phyloP scores from a whole-genome alignment of 805 yeast genomes.

The Zygotorulaspora danielsina region DNA sequence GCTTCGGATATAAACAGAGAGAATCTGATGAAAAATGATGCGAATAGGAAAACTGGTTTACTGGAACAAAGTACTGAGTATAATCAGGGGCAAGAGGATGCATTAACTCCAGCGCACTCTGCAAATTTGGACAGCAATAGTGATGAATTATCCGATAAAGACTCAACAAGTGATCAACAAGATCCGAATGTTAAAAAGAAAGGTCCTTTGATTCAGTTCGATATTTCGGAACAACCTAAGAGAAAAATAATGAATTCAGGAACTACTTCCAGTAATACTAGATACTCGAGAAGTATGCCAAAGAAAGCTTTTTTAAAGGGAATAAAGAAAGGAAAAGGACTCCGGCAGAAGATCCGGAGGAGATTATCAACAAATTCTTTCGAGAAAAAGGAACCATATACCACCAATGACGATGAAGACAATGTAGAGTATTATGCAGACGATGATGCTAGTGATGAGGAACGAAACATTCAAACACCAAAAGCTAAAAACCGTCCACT shows the following conservation, averaged over 20 bases:
- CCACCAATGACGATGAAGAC: constrained; percentile 6
- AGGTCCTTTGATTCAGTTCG: constrained; percentile 31
- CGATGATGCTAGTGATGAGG: constrained; percentile 26
- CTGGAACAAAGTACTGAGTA: constrained; percentile 8
- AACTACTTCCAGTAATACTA: constrained; percentile 1
- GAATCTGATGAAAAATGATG: background rate
- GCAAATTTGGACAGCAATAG: background rate
- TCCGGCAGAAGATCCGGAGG: constrained; percentile 20
- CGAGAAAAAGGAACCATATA: constrained; percentile 17
- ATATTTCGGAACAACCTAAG: constrained; percentile 27
- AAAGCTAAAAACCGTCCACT: constrained; percentile 7
- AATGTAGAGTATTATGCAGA: constrained; percentile 26
- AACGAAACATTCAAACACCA: constrained; percentile 16
- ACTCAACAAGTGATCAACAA: background rate
- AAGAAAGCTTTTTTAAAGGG: constrained; percentile 14
- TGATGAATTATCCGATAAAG: background rate
- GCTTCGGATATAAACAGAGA: background rate
- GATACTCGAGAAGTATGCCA: background rate
- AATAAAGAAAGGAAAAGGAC: constrained; percentile 20
- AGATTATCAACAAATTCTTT: constrained; percentile 20
- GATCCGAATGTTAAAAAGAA: background rate
- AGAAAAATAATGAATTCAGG: constrained; percentile 4
- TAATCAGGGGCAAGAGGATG: constrained; percentile 12
- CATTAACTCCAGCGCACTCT: background rate
- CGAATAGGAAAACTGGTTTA: constrained; percentile 7